phyloP scores from a whole-genome alignment of 257 asterid species.

The Solanum boliviense region DNA sequence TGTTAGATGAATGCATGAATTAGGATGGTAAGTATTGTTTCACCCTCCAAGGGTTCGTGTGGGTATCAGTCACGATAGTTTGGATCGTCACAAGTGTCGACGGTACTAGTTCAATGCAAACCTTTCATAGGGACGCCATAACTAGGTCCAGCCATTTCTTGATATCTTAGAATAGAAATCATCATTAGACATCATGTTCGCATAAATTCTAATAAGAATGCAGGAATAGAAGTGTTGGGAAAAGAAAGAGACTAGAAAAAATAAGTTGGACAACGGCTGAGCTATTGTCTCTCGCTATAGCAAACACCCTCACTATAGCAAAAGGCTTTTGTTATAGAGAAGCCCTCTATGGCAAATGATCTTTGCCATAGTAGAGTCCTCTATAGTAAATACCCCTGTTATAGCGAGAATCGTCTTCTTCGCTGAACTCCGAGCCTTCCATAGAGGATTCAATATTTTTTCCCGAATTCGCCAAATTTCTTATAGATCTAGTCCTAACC shows the following conservation, averaged over 20 bases:
- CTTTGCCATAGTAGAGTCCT: neutral
- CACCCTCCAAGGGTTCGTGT: neutral
- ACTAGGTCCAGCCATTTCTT: neutral
- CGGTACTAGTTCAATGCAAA: neutral
- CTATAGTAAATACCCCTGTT: neutral
- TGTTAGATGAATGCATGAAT: neutral
- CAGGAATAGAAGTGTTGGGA: neutral
- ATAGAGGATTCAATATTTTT: neutral
- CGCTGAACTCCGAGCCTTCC: neutral
- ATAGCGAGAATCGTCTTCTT: neutral
- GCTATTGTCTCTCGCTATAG: neutral
- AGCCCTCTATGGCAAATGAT: neutral
- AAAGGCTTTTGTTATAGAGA: neutral
- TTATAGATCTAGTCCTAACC: too few species aligned
- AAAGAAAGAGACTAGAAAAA: neutral
- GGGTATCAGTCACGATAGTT: neutral
- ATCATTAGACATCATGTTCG: neutral
- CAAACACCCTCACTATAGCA: neutral
- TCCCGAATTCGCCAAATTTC: neutral
- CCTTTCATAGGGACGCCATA: neutral
- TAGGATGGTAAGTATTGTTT: neutral
- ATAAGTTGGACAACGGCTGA: neutral
- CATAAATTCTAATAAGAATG: neutral
- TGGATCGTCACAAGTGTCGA: neutral
- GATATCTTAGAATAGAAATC: neutral